These are phyloP conservation scores for Nemania serpens DNA, from an alignment of 2,329 filamentous ascomycete genomes.

Conservation along the genomic window DNA sequence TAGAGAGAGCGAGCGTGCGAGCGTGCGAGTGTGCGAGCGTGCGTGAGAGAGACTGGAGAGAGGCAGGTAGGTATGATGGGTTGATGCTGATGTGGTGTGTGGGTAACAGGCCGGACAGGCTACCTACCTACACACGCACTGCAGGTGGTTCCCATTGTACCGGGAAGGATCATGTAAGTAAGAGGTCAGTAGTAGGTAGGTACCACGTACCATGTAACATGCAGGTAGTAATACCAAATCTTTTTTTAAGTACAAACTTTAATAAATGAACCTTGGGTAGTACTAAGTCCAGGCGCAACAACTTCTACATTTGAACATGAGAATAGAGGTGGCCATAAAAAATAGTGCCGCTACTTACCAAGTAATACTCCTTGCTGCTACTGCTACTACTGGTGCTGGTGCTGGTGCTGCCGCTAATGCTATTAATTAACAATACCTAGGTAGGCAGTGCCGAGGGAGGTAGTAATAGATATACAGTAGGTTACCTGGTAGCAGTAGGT, in stretches of 20 bases:
- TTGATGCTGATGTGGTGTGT: slow-evolving; percentile 15
- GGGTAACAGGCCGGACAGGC: neutral
- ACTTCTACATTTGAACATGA: too few species aligned
- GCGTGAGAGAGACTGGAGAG: too few species aligned
- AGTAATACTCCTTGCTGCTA: too few species aligned
- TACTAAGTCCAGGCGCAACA: too few species aligned
- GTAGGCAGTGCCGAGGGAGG: neutral
- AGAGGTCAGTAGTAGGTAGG: neutral
- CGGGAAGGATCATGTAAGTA: slow-evolving; percentile 9
- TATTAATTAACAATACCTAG: neutral
- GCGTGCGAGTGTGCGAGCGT: neutral
- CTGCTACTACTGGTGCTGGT: too few species aligned
- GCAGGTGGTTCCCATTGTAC: slow-evolving; percentile 6
- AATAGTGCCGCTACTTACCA: too few species aligned
- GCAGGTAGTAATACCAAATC: neutral
- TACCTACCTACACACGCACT: neutral
- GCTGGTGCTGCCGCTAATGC: too few species aligned
- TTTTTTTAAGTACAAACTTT: neutral
- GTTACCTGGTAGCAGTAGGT: neutral
- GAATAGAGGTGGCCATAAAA: neutral
- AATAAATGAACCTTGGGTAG: neutral
- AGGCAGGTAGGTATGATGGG: neutral
- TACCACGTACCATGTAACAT: neutral
- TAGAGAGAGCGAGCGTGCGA: neutral
- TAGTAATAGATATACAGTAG: neutral